Evolutionary conservation across 179 eudicot species (phyloP), one percentile per base, ranked within the genome.

Genomic region (Carnegiea gigantea): DNA sequence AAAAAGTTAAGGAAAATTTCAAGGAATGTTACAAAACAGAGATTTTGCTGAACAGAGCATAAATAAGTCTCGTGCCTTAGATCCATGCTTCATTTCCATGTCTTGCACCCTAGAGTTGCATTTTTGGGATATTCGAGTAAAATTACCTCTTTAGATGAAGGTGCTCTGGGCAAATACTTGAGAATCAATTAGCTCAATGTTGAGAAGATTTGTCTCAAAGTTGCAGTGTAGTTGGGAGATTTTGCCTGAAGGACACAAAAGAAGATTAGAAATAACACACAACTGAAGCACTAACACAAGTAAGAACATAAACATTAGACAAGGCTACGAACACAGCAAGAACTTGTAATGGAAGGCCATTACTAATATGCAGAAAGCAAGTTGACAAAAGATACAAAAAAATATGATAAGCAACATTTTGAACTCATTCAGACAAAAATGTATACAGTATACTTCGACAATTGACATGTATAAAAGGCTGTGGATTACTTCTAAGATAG

Each of bases 181-280:
- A 38, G 98, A 89, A 86, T 95, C 98, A 67, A 95, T 88, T 81
- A 93, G 98, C 88, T 93, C 77, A 74, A 95, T 86, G 68, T 91
- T 76, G 94, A 90, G 89, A 95, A 95, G 81, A 90, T 86, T 82
- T 93, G 83, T 83, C 88, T 89, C 88, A 95, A 51, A 60, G 89
- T 90, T 73, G 84, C 78, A 13, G 78, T 60, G 79, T 95, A 95
- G 79, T 78, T 82, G 48, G 92, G 87, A 68, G 92, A 85, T 9
- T 70, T 91, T 21, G 91, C 97, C 98, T 93, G 93, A 38, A 82
- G 10, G 14, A 6, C 65, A 74, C 17, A n/a, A 65, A 48, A 11
- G 13, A 48, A 8, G 60, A 18, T 14, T 26, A 62, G 64, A 49
- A 73, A 51, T 28, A 46, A 75, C 28, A 15, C 49, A 38, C 6